A percentile compares a stretch with the other conserved stretches of the same genome.
Conservation (phyloP, 1,284 basidiomycete species). For the Austropuccinia psidii region DNA sequence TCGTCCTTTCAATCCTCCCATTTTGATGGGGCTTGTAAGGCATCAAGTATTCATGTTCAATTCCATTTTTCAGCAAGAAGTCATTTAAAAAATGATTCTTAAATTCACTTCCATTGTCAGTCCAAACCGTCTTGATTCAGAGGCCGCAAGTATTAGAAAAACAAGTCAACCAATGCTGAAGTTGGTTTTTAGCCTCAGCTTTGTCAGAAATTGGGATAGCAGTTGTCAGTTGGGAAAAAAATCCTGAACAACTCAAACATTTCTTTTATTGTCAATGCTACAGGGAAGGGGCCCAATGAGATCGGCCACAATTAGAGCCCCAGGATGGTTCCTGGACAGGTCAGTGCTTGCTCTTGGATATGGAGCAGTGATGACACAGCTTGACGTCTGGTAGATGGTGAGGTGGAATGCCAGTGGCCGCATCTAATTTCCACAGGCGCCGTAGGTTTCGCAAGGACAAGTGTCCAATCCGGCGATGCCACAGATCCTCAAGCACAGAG, state of each 20-base stretch:
- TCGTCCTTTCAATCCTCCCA: neutral
- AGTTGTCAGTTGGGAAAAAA: neutral
- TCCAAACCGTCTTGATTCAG: neutral
- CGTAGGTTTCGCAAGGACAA: neutral
- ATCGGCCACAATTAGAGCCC: neutral
- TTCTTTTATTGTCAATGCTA: neutral
- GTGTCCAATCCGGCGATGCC: neutral
- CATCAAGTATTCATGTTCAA: neutral
- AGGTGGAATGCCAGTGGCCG: too few species aligned
- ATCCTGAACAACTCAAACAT: neutral
- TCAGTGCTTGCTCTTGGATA: neutral
- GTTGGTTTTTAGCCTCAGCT: neutral
- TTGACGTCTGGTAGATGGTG: too few species aligned
- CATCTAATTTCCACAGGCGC: too few species aligned
- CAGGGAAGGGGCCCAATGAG: neutral
- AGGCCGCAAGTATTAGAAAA: neutral
- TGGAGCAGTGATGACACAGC: neutral
- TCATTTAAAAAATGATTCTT: neutral
- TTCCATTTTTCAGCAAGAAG: neutral
- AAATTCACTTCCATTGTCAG: neutral
- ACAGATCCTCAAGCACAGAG: too few species aligned
- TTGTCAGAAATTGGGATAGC: neutral
- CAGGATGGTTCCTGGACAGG: neutral
- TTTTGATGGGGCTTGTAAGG: conserved; percentile 12
- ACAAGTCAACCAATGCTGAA: neutral